A percentile compares a stretch with the other conserved stretches of the same genome.
These are phyloP conservation scores for Chalciporus sp. DNA, from an alignment of 1,284 basidiomycete species.

Conservation along the genomic window DNA sequence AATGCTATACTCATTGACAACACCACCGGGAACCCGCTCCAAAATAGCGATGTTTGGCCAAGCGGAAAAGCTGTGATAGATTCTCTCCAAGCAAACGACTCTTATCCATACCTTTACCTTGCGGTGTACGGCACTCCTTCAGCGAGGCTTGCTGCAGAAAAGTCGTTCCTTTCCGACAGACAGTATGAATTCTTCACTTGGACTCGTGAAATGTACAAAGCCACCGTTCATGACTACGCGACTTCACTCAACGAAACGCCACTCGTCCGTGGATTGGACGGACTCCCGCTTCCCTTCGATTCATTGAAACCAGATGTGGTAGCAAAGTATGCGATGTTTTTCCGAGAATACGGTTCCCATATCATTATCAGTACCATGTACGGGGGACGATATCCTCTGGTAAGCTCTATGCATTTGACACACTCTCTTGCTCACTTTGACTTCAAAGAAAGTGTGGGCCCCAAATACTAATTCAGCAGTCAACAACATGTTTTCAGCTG, in stretches of 20 bases:
- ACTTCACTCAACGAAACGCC: neutral
- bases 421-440: too few relatives aligned
- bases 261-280: neutral
- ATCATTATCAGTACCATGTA: neutral
- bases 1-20: neutral
- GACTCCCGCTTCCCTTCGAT: neutral
- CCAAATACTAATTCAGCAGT: neutral
- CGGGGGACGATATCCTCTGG: conserved; percentile 4
- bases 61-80: neutral
- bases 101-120: neutral
- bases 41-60: neutral
- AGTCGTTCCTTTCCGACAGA: conserved; percentile 1
- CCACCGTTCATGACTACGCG: neutral
- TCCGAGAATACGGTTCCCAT: neutral
- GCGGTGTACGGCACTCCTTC: conserved; percentile 2
- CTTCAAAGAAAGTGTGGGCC: conserved; percentile 2
- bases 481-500: neutral
- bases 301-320: neutral
- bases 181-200: conserved; percentile 4
- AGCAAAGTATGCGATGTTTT: neutral
- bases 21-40: neutral
- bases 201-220: neutral
- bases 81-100: neutral
- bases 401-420: neutral
- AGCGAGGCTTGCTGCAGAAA: neutral